A percentile compares a stretch with the other conserved stretches of the same genome.
These are phyloP conservation scores for Heliophila coronopifolia DNA, from an alignment of 441 rosid genomes.

Conservation along the genomic window DNA sequence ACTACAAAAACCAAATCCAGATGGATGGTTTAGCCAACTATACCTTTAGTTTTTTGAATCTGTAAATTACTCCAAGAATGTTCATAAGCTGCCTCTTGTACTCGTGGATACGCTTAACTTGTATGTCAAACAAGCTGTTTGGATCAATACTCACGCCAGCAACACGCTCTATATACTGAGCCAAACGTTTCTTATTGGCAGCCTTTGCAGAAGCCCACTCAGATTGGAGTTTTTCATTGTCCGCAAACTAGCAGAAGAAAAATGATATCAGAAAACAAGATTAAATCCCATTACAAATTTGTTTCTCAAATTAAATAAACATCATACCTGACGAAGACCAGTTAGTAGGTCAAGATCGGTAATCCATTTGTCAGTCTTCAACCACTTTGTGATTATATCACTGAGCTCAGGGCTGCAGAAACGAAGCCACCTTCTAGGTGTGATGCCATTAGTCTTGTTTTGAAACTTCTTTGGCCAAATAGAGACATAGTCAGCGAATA, in stretches of 20 bases:
- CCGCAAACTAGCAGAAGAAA: slow-evolving; percentile 64
- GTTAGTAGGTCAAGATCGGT: slow-evolving; percentile 78
- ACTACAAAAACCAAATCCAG: neutral
- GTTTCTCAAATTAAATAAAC: slow-evolving; percentile 1
- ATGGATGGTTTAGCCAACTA: slow-evolving; percentile 5
- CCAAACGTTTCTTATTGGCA: slow-evolving; percentile 81
- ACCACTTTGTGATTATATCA: slow-evolving; percentile 82
- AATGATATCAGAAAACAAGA: slow-evolving; percentile 21
- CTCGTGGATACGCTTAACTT: slow-evolving; percentile 97
- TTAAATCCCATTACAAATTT: slow-evolving; percentile 14
- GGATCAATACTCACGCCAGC: slow-evolving; percentile 80
- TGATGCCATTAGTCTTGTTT: slow-evolving; percentile 94
- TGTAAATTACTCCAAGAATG: slow-evolving; percentile 79
- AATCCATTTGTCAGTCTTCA: slow-evolving; percentile 84
- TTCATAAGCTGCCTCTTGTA: slow-evolving; percentile 95
- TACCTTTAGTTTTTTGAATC: slow-evolving; percentile 95
- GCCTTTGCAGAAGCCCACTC: slow-evolving; percentile 95
- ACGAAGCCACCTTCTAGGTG: slow-evolving; percentile 93
- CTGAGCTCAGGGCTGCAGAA: slow-evolving; percentile 97
- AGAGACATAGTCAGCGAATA: slow-evolving; percentile 89
- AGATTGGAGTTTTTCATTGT: slow-evolving; percentile 63
- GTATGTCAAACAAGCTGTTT: slow-evolving; percentile 84
- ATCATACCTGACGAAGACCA: slow-evolving; percentile 71
- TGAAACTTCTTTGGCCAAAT: slow-evolving; percentile 92
- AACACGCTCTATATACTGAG: slow-evolving; percentile 59